Base-by-base conservation (phyloP, 352 stramenopile species). In the Pythium utonaiense region DNA sequence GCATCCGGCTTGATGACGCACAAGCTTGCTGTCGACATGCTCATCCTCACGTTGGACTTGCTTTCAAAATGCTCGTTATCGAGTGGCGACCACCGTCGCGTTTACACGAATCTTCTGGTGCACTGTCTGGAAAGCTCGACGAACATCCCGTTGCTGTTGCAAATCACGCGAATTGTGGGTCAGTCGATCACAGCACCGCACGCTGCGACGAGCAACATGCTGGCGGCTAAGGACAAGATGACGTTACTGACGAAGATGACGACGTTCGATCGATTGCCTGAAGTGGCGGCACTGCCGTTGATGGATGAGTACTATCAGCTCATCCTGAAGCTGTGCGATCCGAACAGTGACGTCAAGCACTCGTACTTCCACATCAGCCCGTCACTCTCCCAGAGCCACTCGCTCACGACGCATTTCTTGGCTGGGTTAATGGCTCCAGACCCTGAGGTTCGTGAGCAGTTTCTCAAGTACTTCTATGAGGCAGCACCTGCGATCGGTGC, bases 161-260 rank as follows among this genome's bases (percentile, higher is more conserved):
- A 93, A 57, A 83, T 95, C 52, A 93, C 79, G 17, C 81, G 78
- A 34, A 94, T 96, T 60, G 85, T 92, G 16, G 69, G 78, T 0
- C 72, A 83, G 13, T 71, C 91, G 60, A 71, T 93, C 51, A 86
- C 73, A 14, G 33, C 57, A 12, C 50, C 56, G 14, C 41, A 60
- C 10, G 47, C 57, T 6, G 60, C 77, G 17, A 62, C 70, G 19
- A 70, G 80, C 17, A 80, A 91, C 55, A 53, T 93, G n/a, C 73
- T 96, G 47, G 83, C 82, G 5, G 74, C 83, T 30, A 96, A 96
- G 64, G 87, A 96, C 67, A 95, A 94, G 47, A 90, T 93, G 79
- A 83, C 81, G 27, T 61, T 96, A 56, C 67, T 96, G 4, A 85
- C 68, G 31, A 96, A 96, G 68, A 94, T 96, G 85, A 69, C 78